Percentiles rank a stretch among this genome's conserved stretches.
Conservation (phyloP, 495 filamentous ascomycete genomes). For the Neurospora tetrasperma region DNA sequence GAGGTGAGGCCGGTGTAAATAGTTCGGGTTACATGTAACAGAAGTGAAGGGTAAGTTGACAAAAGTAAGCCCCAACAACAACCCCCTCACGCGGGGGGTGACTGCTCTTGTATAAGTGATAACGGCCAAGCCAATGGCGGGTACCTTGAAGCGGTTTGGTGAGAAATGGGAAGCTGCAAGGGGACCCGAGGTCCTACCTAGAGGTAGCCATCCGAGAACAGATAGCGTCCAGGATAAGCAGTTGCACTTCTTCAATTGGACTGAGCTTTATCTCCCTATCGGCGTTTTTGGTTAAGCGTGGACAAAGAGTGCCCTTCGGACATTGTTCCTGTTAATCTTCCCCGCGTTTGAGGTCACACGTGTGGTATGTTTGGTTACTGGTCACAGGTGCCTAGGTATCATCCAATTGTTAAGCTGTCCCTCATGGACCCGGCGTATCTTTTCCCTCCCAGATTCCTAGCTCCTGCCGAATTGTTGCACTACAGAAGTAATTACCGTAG, state of each 20-base stretch:
- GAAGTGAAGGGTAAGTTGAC: neutral
- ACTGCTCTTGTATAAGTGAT: neutral
- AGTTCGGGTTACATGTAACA: neutral
- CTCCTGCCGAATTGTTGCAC: neutral
- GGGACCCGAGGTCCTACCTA: neutral
- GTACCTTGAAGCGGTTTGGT: neutral
- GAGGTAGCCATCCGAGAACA: neutral
- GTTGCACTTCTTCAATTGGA: neutral
- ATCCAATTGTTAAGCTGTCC: neutral
- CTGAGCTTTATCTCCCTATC: neutral
- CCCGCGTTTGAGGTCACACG: neutral
- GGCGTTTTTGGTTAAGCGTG: neutral
- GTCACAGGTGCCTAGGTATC: neutral
- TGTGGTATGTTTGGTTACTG: neutral
- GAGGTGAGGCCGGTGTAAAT: neutral
- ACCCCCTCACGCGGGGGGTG: neutral
- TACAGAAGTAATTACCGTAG: neutral
- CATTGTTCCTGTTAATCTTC: neutral
- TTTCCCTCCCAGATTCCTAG: neutral
- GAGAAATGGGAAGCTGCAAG: neutral
- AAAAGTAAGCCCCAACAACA: neutral
- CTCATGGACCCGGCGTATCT: neutral
- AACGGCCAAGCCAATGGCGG: neutral
- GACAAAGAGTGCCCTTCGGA: neutral
- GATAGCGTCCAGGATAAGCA: neutral